Conservation (phyloP, 2,329 filamentous ascomycete species). For the Tympanopsis confertula region DNA sequence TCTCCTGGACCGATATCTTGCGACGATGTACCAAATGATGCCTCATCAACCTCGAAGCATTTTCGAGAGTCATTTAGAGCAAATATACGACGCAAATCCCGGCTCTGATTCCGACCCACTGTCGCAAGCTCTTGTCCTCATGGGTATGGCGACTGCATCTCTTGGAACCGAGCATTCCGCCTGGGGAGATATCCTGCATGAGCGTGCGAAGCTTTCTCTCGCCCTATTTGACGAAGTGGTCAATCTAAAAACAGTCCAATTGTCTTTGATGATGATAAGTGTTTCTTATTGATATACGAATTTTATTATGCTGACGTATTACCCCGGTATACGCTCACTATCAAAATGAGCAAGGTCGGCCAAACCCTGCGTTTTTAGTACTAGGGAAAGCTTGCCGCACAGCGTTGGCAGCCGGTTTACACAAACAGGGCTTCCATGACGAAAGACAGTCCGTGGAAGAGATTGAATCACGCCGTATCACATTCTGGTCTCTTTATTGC, state of each 20-base stretch:
- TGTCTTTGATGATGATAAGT: constrained; percentile 24
- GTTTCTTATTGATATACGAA: background rate
- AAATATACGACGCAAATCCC: background rate
- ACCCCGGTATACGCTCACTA: constrained; percentile 16
- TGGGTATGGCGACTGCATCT: constrained; percentile 15
- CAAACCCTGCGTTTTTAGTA: constrained; percentile 21
- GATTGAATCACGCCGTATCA: constrained; percentile 16
- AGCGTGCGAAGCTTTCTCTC: constrained; percentile 18
- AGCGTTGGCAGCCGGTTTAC: constrained; percentile 10
- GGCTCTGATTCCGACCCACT: constrained; percentile 1
- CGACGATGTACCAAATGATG: constrained; percentile 14
- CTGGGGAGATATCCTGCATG: constrained; percentile 21
- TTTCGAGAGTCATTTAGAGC: background rate
- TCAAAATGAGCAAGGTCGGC: constrained; percentile 20
- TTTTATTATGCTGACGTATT: constrained; percentile 5
- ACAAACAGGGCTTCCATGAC: background rate
- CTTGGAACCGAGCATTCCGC: constrained; percentile 16
- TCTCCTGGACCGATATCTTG: constrained; percentile 18
- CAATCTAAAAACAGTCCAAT: constrained; percentile 20
- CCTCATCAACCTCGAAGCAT: background rate
- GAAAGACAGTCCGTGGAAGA: constrained; percentile 11
- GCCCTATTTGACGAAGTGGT: constrained; percentile 19
- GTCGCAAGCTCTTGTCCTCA: constrained; percentile 12
- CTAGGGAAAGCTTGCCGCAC: constrained; percentile 19
- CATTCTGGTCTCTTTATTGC: constrained; percentile 21